These are phyloP conservation scores for Blepharisma stoltei DNA, from an alignment of 73 alveolate genomes.

Conservation along the genomic window DNA sequence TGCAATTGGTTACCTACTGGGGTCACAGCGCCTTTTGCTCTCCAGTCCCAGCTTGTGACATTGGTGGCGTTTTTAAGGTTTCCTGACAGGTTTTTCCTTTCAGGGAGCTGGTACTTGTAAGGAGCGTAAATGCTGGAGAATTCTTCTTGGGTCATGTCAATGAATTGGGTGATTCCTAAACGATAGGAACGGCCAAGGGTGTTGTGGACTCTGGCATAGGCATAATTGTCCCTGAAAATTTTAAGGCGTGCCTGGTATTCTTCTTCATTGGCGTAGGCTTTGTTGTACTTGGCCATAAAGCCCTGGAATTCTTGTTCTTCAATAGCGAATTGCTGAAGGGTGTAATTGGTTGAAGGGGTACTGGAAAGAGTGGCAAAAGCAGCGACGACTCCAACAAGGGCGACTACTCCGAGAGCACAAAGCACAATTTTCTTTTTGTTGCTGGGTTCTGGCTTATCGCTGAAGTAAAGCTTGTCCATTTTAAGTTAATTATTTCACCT, in stretches of 20 bases:
- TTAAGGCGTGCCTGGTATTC: background rate
- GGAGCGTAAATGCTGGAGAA: slow-evolving; percentile 32
- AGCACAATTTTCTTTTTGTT: background rate
- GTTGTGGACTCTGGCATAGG: slow-evolving; percentile 8
- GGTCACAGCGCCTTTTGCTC: slow-evolving; percentile 64
- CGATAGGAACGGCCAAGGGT: background rate
- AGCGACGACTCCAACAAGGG: background rate
- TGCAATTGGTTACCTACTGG: slow-evolving; percentile 67
- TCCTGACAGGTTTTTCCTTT: background rate
- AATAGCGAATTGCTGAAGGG: background rate
- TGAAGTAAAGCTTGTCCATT: background rate
- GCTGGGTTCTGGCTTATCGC: background rate
- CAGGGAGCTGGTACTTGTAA: slow-evolving; percentile 23
- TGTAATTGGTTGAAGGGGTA: background rate
- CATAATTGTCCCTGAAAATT: background rate
- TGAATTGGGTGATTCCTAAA: slow-evolving; percentile 40
- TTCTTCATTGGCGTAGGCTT: background rate
- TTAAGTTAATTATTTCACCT: background rate
- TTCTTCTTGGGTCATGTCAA: slow-evolving; percentile 44
- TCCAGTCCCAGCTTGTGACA: slow-evolving; percentile 50
- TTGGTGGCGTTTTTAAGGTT: background rate
- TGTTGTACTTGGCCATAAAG: background rate
- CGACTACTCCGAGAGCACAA: background rate
- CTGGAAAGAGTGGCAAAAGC: background rate
- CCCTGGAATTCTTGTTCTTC: background rate